Percentiles rank a stretch among this genome's conserved stretches.
Evolutionary conservation across 1,284 basidiomycete genomes (phyloP).

Genomic region (Quambalaria eucalypti): DNA sequence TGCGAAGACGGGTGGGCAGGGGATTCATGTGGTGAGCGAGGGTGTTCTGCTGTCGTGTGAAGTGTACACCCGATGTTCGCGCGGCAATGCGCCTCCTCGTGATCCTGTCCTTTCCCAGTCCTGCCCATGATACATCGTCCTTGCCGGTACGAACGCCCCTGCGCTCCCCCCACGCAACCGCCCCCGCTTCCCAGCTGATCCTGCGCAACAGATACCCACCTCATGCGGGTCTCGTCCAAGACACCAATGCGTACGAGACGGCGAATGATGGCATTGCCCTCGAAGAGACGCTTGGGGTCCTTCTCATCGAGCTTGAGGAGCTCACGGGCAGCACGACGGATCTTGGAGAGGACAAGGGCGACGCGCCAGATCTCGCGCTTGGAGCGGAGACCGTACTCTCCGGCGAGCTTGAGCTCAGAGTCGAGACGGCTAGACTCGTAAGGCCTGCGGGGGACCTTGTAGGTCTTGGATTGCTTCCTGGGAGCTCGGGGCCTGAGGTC

Average conservation of each 20-base stretch:
- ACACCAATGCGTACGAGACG: conserved; percentile 98
- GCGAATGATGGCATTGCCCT: conserved; percentile 96
- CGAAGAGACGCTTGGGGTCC: conserved; percentile 99
- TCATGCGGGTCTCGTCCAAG: conserved; percentile 95
- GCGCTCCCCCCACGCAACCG: neutral
- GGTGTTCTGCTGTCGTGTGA: neutral
- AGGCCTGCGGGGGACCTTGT: conserved; percentile 81
- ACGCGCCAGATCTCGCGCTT: conserved; percentile 99
- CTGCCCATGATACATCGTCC: too few species aligned
- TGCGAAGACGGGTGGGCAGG: neutral
- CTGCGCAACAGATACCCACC: conserved; percentile 11
- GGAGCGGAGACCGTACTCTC: conserved; percentile 99
- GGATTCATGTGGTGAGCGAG: neutral
- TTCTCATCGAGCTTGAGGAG: conserved; percentile 99
- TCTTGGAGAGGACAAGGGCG: conserved; percentile 82
- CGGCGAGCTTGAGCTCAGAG: conserved; percentile 97
- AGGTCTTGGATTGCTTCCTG: conserved; percentile 46
- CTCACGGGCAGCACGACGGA: conserved; percentile 99
- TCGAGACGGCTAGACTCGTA: conserved; percentile 98
- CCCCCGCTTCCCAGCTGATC: neutral
- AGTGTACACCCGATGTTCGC: neutral
- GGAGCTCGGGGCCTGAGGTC: conserved; percentile 33
- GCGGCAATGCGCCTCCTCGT: too few species aligned
- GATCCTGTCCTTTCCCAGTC: too few species aligned
- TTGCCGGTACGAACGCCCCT: too few species aligned